Conservation (phyloP, 2,329 filamentous ascomycete genomes). For the Alternaria infectoria region DNA sequence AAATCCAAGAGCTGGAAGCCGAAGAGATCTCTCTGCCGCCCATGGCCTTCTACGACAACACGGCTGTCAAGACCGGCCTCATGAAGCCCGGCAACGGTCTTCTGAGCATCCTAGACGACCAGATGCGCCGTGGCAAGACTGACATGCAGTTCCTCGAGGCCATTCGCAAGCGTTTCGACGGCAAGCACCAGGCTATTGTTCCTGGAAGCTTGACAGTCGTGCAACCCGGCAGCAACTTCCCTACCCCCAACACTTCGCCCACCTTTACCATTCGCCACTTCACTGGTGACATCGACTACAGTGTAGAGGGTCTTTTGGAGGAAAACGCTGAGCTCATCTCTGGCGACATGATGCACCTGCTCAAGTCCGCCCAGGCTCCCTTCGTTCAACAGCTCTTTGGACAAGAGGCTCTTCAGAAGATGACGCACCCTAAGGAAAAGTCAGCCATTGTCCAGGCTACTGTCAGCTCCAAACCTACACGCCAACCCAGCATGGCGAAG, state of each 20-base stretch:
- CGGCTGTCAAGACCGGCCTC: conserved; percentile 88
- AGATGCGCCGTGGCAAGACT: conserved; percentile 85
- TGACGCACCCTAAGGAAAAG: conserved; percentile 90
- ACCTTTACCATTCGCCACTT: conserved; percentile 94
- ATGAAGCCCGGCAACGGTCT: conserved; percentile 92
- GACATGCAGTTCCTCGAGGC: conserved; percentile 92
- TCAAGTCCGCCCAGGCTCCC: conserved; percentile 84
- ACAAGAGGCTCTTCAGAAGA: conserved; percentile 91
- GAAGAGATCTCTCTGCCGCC: conserved; percentile 90
- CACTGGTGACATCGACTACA: conserved; percentile 95
- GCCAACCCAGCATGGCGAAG: conserved; percentile 90
- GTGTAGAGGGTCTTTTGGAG: conserved; percentile 83
- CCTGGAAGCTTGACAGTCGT: conserved; percentile 77
- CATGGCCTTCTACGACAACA: conserved; percentile 98
- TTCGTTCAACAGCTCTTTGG: conserved; percentile 92
- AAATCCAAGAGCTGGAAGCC: conserved; percentile 89
- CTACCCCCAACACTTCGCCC: conserved; percentile 79
- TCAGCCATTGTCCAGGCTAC: conserved; percentile 93
- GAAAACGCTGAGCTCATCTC: conserved; percentile 97
- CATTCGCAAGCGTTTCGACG: conserved; percentile 88
- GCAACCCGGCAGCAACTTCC: conserved; percentile 87
- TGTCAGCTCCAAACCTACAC: conserved; percentile 91
- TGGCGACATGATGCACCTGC: conserved; percentile 92
- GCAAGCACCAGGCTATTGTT: conserved; percentile 88
- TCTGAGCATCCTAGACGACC: conserved; percentile 92